These are phyloP conservation scores for Cladorrhinum samala DNA, from an alignment of 495 filamentous ascomycete genomes.

Conservation along the genomic window DNA sequence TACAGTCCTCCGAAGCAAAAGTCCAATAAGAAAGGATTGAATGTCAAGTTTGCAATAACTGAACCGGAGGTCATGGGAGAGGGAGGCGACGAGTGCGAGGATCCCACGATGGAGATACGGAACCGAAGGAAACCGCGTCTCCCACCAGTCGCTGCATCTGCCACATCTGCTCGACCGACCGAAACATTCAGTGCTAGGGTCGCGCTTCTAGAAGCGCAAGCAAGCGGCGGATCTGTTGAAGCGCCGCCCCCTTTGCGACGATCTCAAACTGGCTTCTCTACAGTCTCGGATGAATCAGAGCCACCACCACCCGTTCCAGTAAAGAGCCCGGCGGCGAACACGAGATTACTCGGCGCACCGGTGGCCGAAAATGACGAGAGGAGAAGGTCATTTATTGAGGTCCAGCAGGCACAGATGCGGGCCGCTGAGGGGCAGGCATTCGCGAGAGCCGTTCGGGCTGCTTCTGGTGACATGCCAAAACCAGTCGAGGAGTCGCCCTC, in stretches of 20 bases:
- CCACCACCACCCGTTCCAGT: slow-evolving; percentile 25
- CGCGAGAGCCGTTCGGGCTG: slow-evolving; percentile 43
- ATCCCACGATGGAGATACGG: slow-evolving; percentile 62
- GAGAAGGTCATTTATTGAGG: slow-evolving; percentile 44
- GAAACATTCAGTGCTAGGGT: slow-evolving; percentile 12
- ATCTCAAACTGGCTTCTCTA: slow-evolving; percentile 44
- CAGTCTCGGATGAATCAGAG: slow-evolving; percentile 21
- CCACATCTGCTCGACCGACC: slow-evolving; percentile 16
- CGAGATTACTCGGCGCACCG: slow-evolving; percentile 29
- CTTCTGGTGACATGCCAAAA: slow-evolving; percentile 21
- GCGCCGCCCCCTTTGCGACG: slow-evolving; percentile 37
- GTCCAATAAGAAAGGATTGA: slow-evolving; percentile 50
- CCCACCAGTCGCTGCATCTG: slow-evolving; percentile 20
- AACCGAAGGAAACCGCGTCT: slow-evolving; percentile 42
- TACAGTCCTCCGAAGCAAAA: slow-evolving; percentile 22
- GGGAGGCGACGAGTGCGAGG: slow-evolving; percentile 76
- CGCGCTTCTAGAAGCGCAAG: slow-evolving; percentile 14
- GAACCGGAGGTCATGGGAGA: slow-evolving; percentile 75
- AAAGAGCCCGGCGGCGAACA: slow-evolving; percentile 5
- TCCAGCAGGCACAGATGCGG: slow-evolving; percentile 66
- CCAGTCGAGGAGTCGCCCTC: slow-evolving; percentile 13
- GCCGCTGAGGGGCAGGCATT: slow-evolving; percentile 66
- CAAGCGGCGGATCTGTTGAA: slow-evolving; percentile 26
- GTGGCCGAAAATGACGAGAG: slow-evolving; percentile 32
- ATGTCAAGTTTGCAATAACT: slow-evolving; percentile 62